Base-by-base conservation (phyloP, 495 filamentous ascomycete species). In the Cercophora newfieldiana region DNA sequence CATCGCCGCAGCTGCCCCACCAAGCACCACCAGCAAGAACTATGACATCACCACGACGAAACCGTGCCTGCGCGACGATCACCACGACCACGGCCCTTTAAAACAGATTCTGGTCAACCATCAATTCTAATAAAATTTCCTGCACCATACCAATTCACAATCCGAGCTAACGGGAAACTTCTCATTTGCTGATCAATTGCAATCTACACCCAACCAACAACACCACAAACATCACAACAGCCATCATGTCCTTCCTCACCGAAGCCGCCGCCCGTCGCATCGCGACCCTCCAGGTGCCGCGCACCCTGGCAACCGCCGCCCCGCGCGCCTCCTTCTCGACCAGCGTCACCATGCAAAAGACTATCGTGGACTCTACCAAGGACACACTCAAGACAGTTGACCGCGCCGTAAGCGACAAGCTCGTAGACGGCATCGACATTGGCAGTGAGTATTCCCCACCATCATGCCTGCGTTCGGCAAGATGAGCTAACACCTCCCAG, bases 351-450 rank as follows among this genome's bases (percentile, higher is more conserved):
- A 64, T 73, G 21, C 80, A 72, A 49, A 86, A 85, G 72, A 69
- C 76, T 3, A 75, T 78, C 7, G 71, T 78, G 58, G 81, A 86
- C 47, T 44, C 77, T 7, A 81, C 81, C 58, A 86, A 83, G 72
- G 83, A 86, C 60, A 77, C 76, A 14, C 71, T 83, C 68, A 82
- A 86, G 77, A 64, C 61, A 0, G 82, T 83, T 19, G 82, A 86
- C 71, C 77, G 82, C 50, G 77, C 78, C 64, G 81, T 86, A 22
- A 76, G 77, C 19, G 81, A 85, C 66, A 86, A 86, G 78, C 59
- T 86, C 1, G 83, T 86, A 31, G 83, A 84, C 59, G 83, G 83
- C 16, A 86, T 86, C 71, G 78, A 86, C 64, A 73, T 77, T 63
- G 78, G 79, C 48, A 65, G 84, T 86, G 75, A 51, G 82, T 79